Evolutionary conservation across 1,139 yeast genomes (phyloP).

Genomic region (Blastobotrys ciferrii): DNA sequence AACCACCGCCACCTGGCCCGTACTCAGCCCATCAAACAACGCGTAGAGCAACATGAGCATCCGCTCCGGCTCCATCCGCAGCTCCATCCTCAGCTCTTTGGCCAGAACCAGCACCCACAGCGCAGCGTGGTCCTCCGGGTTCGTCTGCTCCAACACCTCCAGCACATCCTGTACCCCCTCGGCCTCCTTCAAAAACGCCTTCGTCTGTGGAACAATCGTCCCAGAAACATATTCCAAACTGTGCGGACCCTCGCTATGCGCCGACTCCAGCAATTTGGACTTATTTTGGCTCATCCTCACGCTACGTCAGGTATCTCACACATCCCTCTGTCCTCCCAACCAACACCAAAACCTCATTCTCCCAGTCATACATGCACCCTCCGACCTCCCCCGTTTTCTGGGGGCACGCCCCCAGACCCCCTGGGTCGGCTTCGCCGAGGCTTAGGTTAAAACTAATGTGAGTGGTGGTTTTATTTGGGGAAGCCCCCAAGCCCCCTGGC

Average conservation of each 20-base stretch:
- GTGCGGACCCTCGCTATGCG: neutral
- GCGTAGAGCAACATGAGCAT: neutral
- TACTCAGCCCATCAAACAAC: constrained; percentile 1
- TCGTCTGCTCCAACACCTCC: constrained; percentile 6
- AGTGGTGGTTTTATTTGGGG: too few relatives aligned
- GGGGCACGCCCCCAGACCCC: too few relatives aligned
- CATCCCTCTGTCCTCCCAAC: too few relatives aligned
- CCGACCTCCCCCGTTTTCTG: too few relatives aligned
- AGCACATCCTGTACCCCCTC: neutral
- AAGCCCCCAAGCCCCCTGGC: too few relatives aligned
- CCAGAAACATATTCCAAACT: neutral
- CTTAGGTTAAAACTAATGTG: too few relatives aligned
- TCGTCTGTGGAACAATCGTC: neutral
- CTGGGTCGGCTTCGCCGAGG: too few relatives aligned
- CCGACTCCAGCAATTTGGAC: neutral
- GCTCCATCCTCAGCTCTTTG: neutral
- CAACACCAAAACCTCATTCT: too few relatives aligned
- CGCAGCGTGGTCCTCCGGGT: constrained; percentile 5
- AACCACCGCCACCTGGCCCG: constrained; percentile 1
- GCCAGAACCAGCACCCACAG: neutral
- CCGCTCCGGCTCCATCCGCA: neutral
- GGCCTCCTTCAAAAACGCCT: neutral
- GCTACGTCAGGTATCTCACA: too few relatives aligned
- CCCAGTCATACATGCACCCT: too few relatives aligned
- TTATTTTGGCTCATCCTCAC: neutral